Percentiles rank a stretch among this genome's conserved stretches.
phyloP scores from a whole-genome alignment of 2,329 filamentous ascomycete genomes.

The Aspergillus fischeri region DNA sequence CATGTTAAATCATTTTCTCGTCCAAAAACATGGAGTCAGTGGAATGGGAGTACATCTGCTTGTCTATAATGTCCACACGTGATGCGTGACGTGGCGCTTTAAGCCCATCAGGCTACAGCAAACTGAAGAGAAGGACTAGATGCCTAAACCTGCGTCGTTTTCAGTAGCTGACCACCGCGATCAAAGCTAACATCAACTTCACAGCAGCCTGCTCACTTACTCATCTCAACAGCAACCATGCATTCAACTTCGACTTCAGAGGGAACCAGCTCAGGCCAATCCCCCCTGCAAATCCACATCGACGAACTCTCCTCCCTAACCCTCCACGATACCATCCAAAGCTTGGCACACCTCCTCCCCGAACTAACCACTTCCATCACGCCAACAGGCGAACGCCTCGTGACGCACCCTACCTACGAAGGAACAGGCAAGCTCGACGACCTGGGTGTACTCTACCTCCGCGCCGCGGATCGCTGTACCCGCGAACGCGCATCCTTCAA shows the following conservation, averaged over 20 bases:
- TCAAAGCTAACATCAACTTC: neutral
- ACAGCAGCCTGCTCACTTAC: neutral
- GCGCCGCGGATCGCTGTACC: slow-evolving; percentile 6
- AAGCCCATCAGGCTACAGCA: neutral
- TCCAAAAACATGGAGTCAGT: neutral
- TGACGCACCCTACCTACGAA: slow-evolving; percentile 11
- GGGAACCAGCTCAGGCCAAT: neutral
- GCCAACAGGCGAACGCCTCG: slow-evolving; percentile 8
- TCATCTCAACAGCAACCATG: neutral
- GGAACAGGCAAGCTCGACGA: slow-evolving; percentile 13
- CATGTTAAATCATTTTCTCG: too few relatives aligned
- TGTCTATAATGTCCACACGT: neutral
- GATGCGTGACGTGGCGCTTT: neutral
- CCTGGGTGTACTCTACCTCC: slow-evolving; percentile 14
- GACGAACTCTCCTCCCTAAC: slow-evolving; percentile 6
- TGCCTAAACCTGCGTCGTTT: too few relatives aligned
- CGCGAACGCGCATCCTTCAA: slow-evolving; percentile 13
- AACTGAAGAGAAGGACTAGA: neutral
- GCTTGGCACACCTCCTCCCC: slow-evolving; percentile 9
- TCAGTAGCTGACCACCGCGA: neutral
- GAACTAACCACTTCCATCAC: slow-evolving; percentile 10
- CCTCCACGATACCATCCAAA: slow-evolving; percentile 10
- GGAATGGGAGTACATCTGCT: too few relatives aligned
- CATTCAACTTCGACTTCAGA: neutral
- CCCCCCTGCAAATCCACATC: slow-evolving; percentile 3